These are phyloP conservation scores for Diplogelasinospora grovesii DNA, from an alignment of 495 filamentous ascomycete species.

Conservation along the genomic window DNA sequence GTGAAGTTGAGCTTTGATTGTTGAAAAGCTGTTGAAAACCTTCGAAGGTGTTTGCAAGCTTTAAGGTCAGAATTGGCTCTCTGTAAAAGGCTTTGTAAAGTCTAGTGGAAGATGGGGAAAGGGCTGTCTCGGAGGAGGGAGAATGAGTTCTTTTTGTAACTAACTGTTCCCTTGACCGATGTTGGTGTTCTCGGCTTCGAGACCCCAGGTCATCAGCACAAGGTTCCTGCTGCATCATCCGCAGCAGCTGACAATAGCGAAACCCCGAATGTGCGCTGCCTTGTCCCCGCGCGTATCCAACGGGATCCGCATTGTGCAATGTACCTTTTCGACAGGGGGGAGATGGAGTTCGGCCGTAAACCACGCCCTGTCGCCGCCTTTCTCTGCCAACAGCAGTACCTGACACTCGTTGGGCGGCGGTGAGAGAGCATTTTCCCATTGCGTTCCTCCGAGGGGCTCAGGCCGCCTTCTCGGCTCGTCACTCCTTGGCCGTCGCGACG, in stretches of 20 bases:
- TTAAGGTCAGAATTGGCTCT: too few species aligned
- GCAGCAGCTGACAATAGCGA: slow-evolving; percentile 28
- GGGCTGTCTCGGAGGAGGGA: slow-evolving; percentile 10
- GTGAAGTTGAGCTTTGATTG: not conserved
- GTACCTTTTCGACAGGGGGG: slow-evolving; percentile 13
- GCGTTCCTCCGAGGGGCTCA: slow-evolving; percentile 11
- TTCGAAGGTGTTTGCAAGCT: not conserved
- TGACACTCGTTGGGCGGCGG: slow-evolving; percentile 12
- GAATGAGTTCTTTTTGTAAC: slow-evolving; percentile 21
- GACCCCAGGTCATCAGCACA: slow-evolving; percentile 21
- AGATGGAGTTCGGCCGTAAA: slow-evolving; percentile 7
- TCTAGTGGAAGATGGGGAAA: not conserved
- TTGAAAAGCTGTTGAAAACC: not conserved
- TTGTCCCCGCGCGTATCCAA: slow-evolving; percentile 9
- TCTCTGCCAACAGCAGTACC: not conserved
- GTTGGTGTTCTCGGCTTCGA: slow-evolving; percentile 20
- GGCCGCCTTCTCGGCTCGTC: slow-evolving; percentile 7
- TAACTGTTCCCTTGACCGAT: slow-evolving; percentile 13
- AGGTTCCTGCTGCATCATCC: slow-evolving; percentile 24
- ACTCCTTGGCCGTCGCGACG: slow-evolving; percentile 1
- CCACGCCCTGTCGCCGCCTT: slow-evolving; percentile 12
- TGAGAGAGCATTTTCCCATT: slow-evolving; percentile 8
- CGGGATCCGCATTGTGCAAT: too few species aligned
- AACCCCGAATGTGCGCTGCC: slow-evolving; percentile 9
- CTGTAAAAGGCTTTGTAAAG: too few species aligned